Conservation (phyloP, 2,329 filamentous ascomycete species). For the Hymenoscyphus repandus region DNA sequence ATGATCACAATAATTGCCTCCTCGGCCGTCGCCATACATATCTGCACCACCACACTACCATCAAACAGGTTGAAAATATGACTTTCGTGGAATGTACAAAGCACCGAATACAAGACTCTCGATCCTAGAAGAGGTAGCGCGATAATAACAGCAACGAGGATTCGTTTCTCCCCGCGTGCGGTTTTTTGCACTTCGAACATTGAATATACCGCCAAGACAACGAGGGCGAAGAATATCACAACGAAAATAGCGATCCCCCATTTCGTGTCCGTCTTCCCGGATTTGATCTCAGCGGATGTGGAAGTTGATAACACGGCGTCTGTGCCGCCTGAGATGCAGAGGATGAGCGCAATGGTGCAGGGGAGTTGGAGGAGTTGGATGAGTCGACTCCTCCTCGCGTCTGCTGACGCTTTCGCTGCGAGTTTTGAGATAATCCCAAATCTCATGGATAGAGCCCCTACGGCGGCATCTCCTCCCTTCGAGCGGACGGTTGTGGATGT, state of each 20-base stretch:
- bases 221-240: slow-evolving; percentile 23
- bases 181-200: slow-evolving; percentile 24
- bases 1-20: slow-evolving; percentile 25
- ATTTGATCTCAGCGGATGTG: slow-evolving; percentile 15
- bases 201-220: slow-evolving; percentile 19
- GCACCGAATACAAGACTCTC: slow-evolving; percentile 29
- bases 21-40: slow-evolving; percentile 28
- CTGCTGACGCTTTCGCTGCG: slow-evolving; percentile 17
- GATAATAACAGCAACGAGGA: slow-evolving; percentile 27
- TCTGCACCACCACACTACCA: slow-evolving; percentile 24
- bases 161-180: slow-evolving; percentile 25
- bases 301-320: slow-evolving; percentile 13
- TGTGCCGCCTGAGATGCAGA: slow-evolving; percentile 29
- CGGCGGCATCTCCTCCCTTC: background rate
- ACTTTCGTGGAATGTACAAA: slow-evolving; percentile 24
- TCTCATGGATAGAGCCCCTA: slow-evolving; percentile 1
- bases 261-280: slow-evolving; percentile 21
- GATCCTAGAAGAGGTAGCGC: slow-evolving; percentile 30
- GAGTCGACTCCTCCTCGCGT: slow-evolving; percentile 23
- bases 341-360: slow-evolving; percentile 24
- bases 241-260: slow-evolving; percentile 28
- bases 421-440: slow-evolving; percentile 16
- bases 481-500: slow-evolving; percentile 16
- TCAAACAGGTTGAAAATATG: slow-evolving; percentile 3
- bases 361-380: slow-evolving; percentile 27